These are phyloP conservation scores for Thuja plicata DNA, from an alignment of 83 land plant species.

Conservation along the genomic window DNA sequence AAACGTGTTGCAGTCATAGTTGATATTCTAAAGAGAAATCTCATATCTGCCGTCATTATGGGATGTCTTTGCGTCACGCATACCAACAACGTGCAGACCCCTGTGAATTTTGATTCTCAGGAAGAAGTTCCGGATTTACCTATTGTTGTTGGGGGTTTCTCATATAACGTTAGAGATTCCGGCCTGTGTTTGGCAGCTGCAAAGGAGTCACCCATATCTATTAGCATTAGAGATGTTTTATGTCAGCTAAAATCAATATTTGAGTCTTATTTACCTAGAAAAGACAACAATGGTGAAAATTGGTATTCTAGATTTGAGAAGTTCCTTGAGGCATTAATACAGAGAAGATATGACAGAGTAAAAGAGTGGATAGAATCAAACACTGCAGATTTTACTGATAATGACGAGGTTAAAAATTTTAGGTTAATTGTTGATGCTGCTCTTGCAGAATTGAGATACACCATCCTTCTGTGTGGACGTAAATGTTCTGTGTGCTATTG, in stretches of 20 bases:
- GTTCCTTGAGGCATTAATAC: conserved; percentile 24
- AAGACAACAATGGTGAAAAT: conserved; percentile 19
- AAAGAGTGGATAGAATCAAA: conserved; percentile 26
- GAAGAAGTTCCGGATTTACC: conserved; percentile 21
- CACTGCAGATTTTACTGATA: no score
- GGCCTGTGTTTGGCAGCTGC: no score
- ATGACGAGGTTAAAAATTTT: conserved; percentile 1
- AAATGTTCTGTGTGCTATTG: conserved; percentile 34
- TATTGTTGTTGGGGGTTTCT: conserved; percentile 13
- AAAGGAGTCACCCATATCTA: no score
- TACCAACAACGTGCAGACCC: not conserved
- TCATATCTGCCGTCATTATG: conserved; percentile 7
- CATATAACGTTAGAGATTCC: not conserved
- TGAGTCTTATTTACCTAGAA: conserved; percentile 13
- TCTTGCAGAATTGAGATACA: conserved; percentile 22
- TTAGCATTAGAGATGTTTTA: no score
- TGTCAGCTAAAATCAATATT: not conserved
- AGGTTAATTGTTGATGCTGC: conserved; percentile 13
- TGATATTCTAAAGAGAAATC: conserved; percentile 17
- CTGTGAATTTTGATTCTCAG: conserved; percentile 22
- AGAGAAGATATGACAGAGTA: conserved; percentile 19
- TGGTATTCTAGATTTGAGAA: conserved; percentile 26
- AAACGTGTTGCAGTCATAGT: conserved; percentile 23
- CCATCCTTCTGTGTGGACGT: conserved; percentile 22
- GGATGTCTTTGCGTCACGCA: no score